Base-by-base conservation (phyloP, 495 filamentous ascomycete genomes). In the Tuber borchii region DNA sequence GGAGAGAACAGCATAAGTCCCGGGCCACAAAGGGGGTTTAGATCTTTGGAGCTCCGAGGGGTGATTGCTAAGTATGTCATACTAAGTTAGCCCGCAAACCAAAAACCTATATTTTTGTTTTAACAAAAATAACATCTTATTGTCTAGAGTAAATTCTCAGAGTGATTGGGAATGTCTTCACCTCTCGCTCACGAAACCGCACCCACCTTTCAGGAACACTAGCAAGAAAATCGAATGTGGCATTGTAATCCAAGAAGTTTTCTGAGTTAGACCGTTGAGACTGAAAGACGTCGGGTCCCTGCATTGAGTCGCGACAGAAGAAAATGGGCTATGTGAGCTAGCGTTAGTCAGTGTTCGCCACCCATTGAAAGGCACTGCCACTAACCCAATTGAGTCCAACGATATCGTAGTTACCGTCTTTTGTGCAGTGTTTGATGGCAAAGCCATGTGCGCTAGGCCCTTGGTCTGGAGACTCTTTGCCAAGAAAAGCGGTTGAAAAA, bases 341-440 rank as follows among this genome's bases (percentile, higher is more conserved):
- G 71, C 74, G 26, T 77, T 48, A 77, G 75, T 43, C 14, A 20
- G 2, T 61, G 40, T 74, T 17, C 39, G n/a, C n/a, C n/a, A 42
- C 20, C 31, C 22, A 31, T 20, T 4, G 39, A 65, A n/a, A 56
- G 22, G n/a, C 17, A 65, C 4, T 19, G 42, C 8, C 16, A 74
- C 78, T 31, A 77, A 85, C 85, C 74, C 85, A 88, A 74, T 88
- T 87, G 70, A 88, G 82, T 16, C 86, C 86, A 26, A 89, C 87
- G 44, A 89, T 86, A 75, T 90, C 89, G 76, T 88, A 90, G 78
- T 90, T 89, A 31, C 89, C 88, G 51, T 90, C 87, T 45, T 84
- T 84, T 12, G 88, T 90, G 76, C 89, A 88, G 84, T 90, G 88
- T 77, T 89, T 90, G 84, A 90, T 86, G n/a, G 89, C 88, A 71